Base-by-base conservation (phyloP, 2,329 filamentous ascomycete genomes). In the Fusarium palustre region DNA sequence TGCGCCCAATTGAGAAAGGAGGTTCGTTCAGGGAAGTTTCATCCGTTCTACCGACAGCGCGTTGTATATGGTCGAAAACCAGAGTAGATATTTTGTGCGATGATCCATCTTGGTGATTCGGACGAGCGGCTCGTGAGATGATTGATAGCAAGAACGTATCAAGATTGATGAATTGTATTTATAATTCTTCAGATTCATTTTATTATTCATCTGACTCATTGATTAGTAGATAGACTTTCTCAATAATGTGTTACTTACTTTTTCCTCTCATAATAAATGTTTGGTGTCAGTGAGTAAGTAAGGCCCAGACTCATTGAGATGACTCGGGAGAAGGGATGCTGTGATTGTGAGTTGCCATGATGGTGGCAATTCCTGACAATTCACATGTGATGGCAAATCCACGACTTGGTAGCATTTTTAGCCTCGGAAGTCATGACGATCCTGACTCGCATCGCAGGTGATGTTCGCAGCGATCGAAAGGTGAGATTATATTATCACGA, bases 1-100 rank as follows among this genome's bases (percentile, higher is more conserved):
- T 76, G 79, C 16, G 77, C 75, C 4, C 74, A 79, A 28, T 73
- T 81, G 13, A 75, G 76, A 20, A 74, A 76, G 12, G 78, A 78
- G 55, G 71, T 79, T 5, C 69, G 76, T 4, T 72, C 72, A 1
- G 69, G 70, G 2, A 76, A 68, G 28, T 64, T 76, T 9, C 76
- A 78, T 41, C 60, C 74, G 2, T 77, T 71, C 53, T 78, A 78
- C 50, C 69, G 72, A 1, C 69, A 78, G 45, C 66, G 75, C 1
- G 74, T 72, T 8, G 76, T 78, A 1, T 78, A 72, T 15, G 71
- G 56, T 2, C 52, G 71, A 10, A 74, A 74, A 52, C 69, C 69
- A 0, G 64, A 72, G 15, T 73, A 57, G 5, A 12, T 22, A 7
- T 38, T 10, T 4, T 13, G 5, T 20, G 5, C 8, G 15, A 13